phyloP scores from a whole-genome alignment of 1,284 basidiomycete genomes.

The Cystobasidiaceae sp. region DNA sequence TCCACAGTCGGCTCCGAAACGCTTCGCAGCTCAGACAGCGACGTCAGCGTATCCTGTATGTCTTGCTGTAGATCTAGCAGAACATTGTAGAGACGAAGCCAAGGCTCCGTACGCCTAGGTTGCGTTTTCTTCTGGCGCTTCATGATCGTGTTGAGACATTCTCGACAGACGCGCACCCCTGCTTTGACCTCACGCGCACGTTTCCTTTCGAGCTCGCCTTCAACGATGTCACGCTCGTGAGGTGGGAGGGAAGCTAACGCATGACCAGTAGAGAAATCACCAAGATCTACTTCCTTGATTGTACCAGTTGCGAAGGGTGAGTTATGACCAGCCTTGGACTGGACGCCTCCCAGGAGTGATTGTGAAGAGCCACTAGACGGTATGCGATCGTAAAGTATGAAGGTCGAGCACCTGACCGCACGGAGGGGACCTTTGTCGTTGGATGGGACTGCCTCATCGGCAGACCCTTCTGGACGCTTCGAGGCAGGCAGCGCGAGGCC shows the following conservation, averaged over 20 bases:
- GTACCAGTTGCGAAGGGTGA: background rate
- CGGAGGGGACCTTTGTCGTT: slow-evolving; percentile 17
- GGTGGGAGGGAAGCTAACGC: background rate
- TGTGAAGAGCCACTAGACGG: slow-evolving; percentile 15
- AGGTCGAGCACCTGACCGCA: slow-evolving; percentile 46
- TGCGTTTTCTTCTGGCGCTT: slow-evolving; percentile 26
- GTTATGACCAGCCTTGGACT: background rate
- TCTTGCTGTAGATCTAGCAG: slow-evolving; percentile 72
- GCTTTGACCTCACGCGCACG: slow-evolving; percentile 36
- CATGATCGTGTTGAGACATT: slow-evolving; percentile 42
- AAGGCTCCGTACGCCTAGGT: slow-evolving; percentile 6
- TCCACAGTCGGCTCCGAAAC: slow-evolving; percentile 33
- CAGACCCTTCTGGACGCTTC: slow-evolving; percentile 47
- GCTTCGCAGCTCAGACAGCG: slow-evolving; percentile 63
- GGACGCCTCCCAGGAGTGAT: slow-evolving; percentile 49
- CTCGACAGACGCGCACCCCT: slow-evolving; percentile 43
- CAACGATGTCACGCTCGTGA: slow-evolving; percentile 29
- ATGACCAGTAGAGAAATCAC: slow-evolving; percentile 1
- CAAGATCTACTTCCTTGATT: slow-evolving; percentile 27
- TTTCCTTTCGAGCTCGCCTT: slow-evolving; percentile 35
- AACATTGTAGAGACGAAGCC: slow-evolving; percentile 51
- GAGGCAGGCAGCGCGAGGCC: slow-evolving; percentile 37
- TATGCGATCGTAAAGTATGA: slow-evolving; percentile 40
- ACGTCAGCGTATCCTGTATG: slow-evolving; percentile 62
- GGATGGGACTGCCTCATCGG: background rate